Percentiles rank a stretch among this genome's conserved stretches.
phyloP scores from a whole-genome alignment of 1,284 basidiomycete species.

The Trichosporon asahii region DNA sequence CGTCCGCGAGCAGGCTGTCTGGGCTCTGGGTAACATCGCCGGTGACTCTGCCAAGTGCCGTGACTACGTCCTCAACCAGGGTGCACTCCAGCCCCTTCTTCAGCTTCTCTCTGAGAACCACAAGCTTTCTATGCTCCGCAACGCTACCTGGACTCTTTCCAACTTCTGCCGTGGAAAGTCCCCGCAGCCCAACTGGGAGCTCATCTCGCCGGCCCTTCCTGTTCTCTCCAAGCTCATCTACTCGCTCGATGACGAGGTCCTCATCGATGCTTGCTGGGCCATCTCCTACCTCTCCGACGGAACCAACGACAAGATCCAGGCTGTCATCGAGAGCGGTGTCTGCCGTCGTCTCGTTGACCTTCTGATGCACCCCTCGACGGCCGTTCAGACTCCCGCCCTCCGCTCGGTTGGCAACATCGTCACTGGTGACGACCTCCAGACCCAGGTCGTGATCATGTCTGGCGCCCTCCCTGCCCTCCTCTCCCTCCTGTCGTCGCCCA shows the following conservation, averaged over 20 bases:
- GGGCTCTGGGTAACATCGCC: slow-evolving; percentile 94
- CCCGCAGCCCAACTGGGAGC: slow-evolving; percentile 90
- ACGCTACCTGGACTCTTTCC: slow-evolving; percentile 96
- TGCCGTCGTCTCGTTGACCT: slow-evolving; percentile 96
- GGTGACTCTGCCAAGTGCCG: slow-evolving; percentile 92
- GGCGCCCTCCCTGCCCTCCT: slow-evolving; percentile 91
- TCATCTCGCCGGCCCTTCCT: slow-evolving; percentile 91
- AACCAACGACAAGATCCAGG: slow-evolving; percentile 99
- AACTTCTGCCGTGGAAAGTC: slow-evolving; percentile 97
- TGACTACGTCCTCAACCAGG: slow-evolving; percentile 67
- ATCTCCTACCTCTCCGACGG: slow-evolving; percentile 99
- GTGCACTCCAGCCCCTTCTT: slow-evolving; percentile 57
- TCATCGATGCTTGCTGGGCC: slow-evolving; percentile 99
- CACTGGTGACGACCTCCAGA: slow-evolving; percentile 97
- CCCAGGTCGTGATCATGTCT: slow-evolving; percentile 95
- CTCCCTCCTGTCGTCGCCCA: slow-evolving; percentile 85
- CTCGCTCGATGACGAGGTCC: slow-evolving; percentile 96
- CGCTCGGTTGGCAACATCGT: slow-evolving; percentile 99
- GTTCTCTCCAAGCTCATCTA: slow-evolving; percentile 98
- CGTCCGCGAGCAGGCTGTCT: slow-evolving; percentile 94
- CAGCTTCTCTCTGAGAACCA: slow-evolving; percentile 61
- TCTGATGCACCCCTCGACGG: slow-evolving; percentile 94
- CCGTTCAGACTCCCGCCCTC: slow-evolving; percentile 97
- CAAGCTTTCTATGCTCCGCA: slow-evolving; percentile 94
- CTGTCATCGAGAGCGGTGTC: slow-evolving; percentile 97